Evolutionary conservation across 2,329 filamentous ascomycete genomes (phyloP).

Genomic region (Claviceps maximensis): DNA sequence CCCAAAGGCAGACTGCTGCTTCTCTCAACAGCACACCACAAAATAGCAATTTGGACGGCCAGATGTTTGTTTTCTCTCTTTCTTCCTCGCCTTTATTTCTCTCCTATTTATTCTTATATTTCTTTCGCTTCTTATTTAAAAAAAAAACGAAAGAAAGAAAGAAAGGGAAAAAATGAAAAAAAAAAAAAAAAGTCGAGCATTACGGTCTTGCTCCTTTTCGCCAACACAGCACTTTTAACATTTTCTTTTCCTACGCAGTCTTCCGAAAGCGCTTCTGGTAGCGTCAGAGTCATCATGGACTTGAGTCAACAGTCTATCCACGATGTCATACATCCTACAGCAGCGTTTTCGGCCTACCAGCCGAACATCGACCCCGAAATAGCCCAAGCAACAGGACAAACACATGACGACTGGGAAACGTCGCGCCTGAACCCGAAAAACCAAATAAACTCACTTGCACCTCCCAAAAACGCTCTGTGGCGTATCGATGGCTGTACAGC

Average conservation of each 20-base stretch:
- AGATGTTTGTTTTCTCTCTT: background rate
- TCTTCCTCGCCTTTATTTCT: background rate
- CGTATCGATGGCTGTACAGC: constrained; percentile 45
- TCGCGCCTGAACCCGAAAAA: constrained; percentile 48
- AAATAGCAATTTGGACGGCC: background rate
- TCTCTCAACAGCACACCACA: background rate
- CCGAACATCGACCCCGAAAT: background rate
- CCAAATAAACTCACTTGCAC: constrained; percentile 41
- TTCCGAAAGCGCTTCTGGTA: background rate
- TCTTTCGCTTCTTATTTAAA: background rate
- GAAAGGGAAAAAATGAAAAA: background rate
- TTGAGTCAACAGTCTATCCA: constrained; percentile 38
- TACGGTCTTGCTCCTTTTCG: background rate
- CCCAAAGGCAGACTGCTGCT: background rate
- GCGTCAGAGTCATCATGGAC: constrained; percentile 31
- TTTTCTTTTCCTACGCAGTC: background rate
- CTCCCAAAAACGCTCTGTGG: constrained; percentile 34
- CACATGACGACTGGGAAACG: constrained; percentile 25
- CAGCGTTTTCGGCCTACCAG: constrained; percentile 27
- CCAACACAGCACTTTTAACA: background rate
- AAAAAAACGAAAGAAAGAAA: background rate
- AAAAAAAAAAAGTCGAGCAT: background rate
- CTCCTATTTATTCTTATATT: no score
- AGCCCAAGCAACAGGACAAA: constrained; percentile 1
- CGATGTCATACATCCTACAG: constrained; percentile 45